Conservation (phyloP, 2,329 filamentous ascomycete species). For the Aspergillus floridensis region DNA sequence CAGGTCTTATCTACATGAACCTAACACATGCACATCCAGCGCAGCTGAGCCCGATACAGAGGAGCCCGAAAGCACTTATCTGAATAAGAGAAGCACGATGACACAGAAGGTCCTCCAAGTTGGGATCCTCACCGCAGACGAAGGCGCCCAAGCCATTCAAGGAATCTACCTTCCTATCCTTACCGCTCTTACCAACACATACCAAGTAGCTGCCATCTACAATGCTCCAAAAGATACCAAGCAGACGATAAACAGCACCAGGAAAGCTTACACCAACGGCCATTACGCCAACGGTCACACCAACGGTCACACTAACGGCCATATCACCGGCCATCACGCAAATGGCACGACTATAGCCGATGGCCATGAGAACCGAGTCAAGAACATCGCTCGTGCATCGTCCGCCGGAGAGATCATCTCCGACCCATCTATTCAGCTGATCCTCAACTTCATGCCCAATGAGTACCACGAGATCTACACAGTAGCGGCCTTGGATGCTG, state of each 20-base stretch:
- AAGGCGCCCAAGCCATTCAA: constrained; percentile 46
- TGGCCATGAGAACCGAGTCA: background rate
- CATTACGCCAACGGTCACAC: constrained; percentile 2
- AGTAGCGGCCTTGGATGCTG: constrained; percentile 51
- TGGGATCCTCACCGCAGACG: constrained; percentile 34
- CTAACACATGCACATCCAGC: background rate
- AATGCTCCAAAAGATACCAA: constrained; percentile 42
- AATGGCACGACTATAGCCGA: constrained; percentile 2
- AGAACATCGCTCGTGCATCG: background rate
- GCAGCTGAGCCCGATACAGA: background rate
- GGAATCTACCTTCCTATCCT: constrained; percentile 55
- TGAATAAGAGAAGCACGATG: constrained; percentile 13
- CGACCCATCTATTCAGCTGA: constrained; percentile 37
- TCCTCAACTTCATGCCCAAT: constrained; percentile 57
- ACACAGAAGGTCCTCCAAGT: constrained; percentile 27
- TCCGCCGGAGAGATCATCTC: constrained; percentile 43
- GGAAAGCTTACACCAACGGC: background rate
- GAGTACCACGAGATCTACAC: constrained; percentile 56
- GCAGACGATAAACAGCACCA: background rate
- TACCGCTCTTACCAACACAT: constrained; percentile 43
- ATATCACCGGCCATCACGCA: background rate
- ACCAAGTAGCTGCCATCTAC: constrained; percentile 50
- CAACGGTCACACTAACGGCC: background rate
- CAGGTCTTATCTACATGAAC: background rate
- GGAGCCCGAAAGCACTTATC: background rate